A percentile compares a stretch with the other conserved stretches of the same genome.
phyloP scores from a whole-genome alignment of 164 flowering plant genomes.

The Protea cynaroides region DNA sequence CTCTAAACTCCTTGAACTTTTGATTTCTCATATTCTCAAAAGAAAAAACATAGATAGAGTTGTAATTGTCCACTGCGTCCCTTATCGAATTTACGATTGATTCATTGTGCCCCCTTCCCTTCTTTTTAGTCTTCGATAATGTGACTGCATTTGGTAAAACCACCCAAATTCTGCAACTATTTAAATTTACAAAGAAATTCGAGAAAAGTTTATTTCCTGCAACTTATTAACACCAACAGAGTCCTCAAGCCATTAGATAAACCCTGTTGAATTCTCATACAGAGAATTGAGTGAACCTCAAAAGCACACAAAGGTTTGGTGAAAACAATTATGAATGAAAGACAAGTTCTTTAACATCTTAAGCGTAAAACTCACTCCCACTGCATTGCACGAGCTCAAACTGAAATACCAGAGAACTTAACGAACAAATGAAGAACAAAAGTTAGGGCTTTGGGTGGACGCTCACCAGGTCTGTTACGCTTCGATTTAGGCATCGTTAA shows the following conservation, averaged over 20 bases:
- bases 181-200: background rate
- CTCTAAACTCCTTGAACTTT: conserved; percentile 70
- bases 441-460: background rate
- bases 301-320: background rate
- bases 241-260: background rate
- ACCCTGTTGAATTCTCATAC: background rate
- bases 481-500: conserved; percentile 66
- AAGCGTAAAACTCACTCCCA: too few relatives aligned
- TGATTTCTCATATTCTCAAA: conserved; percentile 76
- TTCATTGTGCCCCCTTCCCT: conserved; percentile 65
- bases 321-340: background rate
- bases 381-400: background rate
- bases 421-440: background rate
- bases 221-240: background rate
- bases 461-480: conserved; percentile 46
- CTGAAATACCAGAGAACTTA: background rate
- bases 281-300: background rate
- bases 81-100: conserved; percentile 43
- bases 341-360: background rate
- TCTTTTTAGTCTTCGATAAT: conserved; percentile 71
- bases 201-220: background rate
- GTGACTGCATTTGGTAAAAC: conserved; percentile 37
- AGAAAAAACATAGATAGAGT: conserved; percentile 43
- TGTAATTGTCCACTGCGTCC: conserved; percentile 49
- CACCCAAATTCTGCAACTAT: background rate